Conservation (phyloP, 2,329 filamentous ascomycete genomes). For the Penicillium rolfsii region DNA sequence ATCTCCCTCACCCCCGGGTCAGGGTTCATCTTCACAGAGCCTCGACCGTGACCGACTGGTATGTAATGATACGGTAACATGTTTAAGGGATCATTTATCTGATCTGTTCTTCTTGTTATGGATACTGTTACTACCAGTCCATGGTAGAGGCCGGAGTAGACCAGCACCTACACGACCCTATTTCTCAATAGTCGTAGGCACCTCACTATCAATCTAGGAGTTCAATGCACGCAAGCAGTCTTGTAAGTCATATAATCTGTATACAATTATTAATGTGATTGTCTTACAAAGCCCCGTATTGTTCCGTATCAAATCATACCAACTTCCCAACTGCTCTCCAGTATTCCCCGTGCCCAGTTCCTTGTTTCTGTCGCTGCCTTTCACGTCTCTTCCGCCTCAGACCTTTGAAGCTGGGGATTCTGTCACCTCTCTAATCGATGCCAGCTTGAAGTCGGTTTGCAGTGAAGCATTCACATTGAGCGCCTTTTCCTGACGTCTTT, state of each 20-base stretch:
- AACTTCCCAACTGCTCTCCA: not conserved
- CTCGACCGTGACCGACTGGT: constrained; percentile 24
- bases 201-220: too few species aligned
- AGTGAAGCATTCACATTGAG: not conserved
- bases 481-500: not conserved
- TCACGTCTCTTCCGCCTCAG: not conserved
- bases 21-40: constrained; percentile 29
- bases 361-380: constrained; percentile 1
- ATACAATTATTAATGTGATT: too few species aligned
- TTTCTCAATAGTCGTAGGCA: not conserved
- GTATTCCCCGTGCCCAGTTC: constrained; percentile 16
- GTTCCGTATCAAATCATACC: not conserved
- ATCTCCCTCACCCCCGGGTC: not conserved
- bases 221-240: not conserved
- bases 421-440: not conserved
- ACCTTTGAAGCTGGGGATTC: not conserved
- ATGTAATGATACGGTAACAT: not conserved
- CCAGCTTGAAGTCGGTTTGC: not conserved
- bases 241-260: not conserved
- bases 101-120: not conserved
- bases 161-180: not conserved
- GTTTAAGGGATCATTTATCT: not conserved
- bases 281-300: not conserved
- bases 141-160: not conserved
- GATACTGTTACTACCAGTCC: too few species aligned